These are phyloP conservation scores for Salvia hispanica DNA, from an alignment of 257 asterid genomes.

Conservation along the genomic window DNA sequence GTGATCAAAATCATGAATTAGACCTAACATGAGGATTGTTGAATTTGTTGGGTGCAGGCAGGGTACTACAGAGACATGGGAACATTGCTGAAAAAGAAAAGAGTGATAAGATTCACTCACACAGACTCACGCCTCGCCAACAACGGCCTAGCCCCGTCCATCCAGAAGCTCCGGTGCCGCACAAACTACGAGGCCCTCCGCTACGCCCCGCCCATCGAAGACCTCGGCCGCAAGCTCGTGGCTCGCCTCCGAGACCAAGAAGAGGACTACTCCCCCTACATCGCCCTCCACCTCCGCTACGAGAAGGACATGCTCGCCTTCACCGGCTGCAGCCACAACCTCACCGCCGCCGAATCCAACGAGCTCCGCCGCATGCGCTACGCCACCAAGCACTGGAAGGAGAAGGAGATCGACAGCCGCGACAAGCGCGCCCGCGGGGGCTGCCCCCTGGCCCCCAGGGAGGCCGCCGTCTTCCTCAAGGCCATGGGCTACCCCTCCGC, in stretches of 20 bases:
- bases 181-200: slow-evolving; percentile 69
- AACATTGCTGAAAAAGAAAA: slow-evolving; percentile 42
- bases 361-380: slow-evolving; percentile 60
- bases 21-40: slow-evolving; percentile 11
- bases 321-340: slow-evolving; percentile 71
- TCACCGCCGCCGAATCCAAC: slow-evolving; percentile 46
- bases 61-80: slow-evolving; percentile 55
- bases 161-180: slow-evolving; percentile 67
- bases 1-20: too few relatives aligned
- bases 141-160: slow-evolving; percentile 53
- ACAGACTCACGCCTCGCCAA: slow-evolving; percentile 69
- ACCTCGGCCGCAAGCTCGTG: slow-evolving; percentile 53
- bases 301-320: slow-evolving; percentile 83
- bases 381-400: slow-evolving; percentile 62
- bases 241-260: slow-evolving; percentile 40
- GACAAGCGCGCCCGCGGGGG: slow-evolving; percentile 50
- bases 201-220: slow-evolving; percentile 55
- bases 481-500: slow-evolving; percentile 67
- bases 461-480: slow-evolving; percentile 66
- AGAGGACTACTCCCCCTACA: slow-evolving; percentile 36
- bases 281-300: slow-evolving; percentile 75
- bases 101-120: slow-evolving; percentile 55
- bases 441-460: slow-evolving; percentile 77
- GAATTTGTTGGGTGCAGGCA: slow-evolving; percentile 35
- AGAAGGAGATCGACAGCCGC: slow-evolving; percentile 52